Conservation (phyloP, 176 grass and related monocot species). For the Tillandsia fasciculata region DNA sequence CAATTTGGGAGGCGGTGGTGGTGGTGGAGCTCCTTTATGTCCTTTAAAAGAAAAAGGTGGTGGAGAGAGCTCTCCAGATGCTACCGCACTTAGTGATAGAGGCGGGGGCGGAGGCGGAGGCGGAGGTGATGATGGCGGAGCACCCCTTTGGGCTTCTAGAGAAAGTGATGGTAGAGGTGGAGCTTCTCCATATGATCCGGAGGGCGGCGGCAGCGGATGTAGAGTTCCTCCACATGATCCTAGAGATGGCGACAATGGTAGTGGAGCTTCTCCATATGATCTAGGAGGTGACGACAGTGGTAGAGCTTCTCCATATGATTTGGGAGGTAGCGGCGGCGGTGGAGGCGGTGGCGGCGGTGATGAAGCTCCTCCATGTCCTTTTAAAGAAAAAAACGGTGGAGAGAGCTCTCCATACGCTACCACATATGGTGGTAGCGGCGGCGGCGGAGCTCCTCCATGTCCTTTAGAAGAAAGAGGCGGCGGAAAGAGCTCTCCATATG, state of each 20-base stretch:
- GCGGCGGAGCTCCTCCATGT: not conserved
- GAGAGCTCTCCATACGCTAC: not conserved
- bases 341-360: constrained; percentile 7
- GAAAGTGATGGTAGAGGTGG: constrained; percentile 20
- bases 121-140: constrained; percentile 5
- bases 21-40: constrained; percentile 30
- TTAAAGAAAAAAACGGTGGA: not conserved
- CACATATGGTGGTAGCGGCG: not conserved
- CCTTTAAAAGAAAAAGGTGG: not conserved
- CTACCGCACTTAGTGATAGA: not conserved
- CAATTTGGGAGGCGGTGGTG: constrained; percentile 15
- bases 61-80: not conserved
- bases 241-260: constrained; percentile 4
- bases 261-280: constrained; percentile 19
- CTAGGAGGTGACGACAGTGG: constrained; percentile 9
- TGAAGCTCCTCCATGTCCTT: not conserved
- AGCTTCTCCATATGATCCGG: constrained; percentile 18
- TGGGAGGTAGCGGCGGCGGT: not conserved
- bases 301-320: constrained; percentile 7
- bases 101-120: not conserved
- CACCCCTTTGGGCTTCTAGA: not conserved
- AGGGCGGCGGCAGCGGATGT: constrained; percentile 5
- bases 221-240: too few relatives aligned
- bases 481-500: not conserved
- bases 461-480: not conserved